Evolutionary conservation across 1,284 basidiomycete species (phyloP).

Genomic region (Marasmius tenuissimus): DNA sequence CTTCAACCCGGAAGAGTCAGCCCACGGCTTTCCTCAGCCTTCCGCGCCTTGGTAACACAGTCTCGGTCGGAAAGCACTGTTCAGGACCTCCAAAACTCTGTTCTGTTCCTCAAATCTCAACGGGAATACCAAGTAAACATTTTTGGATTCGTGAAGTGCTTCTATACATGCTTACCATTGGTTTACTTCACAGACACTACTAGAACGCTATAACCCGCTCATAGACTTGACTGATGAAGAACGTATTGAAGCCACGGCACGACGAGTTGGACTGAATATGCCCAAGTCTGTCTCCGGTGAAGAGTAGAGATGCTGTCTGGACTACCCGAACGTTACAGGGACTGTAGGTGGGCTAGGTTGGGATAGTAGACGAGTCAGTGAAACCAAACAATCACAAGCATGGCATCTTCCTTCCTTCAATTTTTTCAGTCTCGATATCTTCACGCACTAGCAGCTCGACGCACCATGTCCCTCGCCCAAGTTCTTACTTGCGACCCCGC

Average conservation of each 20-base stretch:
- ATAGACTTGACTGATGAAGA: slow-evolving; percentile 79
- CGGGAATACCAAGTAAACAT: slow-evolving; percentile 47
- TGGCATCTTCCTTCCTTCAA: not conserved
- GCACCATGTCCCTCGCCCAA: slow-evolving; percentile 26
- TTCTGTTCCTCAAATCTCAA: slow-evolving; percentile 75
- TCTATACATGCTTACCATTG: not conserved
- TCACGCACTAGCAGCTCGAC: slow-evolving; percentile 13
- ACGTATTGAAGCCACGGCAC: slow-evolving; percentile 79
- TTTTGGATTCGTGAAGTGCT: not conserved
- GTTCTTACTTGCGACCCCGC: slow-evolving; percentile 57
- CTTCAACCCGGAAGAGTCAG: slow-evolving; percentile 17
- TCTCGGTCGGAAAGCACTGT: slow-evolving; percentile 30
- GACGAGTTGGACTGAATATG: slow-evolving; percentile 83
- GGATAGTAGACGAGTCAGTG: not conserved
- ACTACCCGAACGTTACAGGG: too few species aligned
- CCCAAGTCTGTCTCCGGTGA: slow-evolving; percentile 36
- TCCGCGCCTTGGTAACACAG: slow-evolving; percentile 61
- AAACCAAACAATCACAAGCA: not conserved
- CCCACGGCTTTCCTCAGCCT: slow-evolving; percentile 38
- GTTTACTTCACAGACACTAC: slow-evolving; percentile 48
- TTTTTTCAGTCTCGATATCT: slow-evolving; percentile 8
- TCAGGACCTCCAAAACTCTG: slow-evolving; percentile 61
- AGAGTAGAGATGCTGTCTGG: not conserved
- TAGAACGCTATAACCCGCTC: slow-evolving; percentile 87
- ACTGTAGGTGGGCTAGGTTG: not conserved